These are phyloP conservation scores for Fistulifera pelliculosa DNA, from an alignment of 108 stramenopile species.

Conservation along the genomic window DNA sequence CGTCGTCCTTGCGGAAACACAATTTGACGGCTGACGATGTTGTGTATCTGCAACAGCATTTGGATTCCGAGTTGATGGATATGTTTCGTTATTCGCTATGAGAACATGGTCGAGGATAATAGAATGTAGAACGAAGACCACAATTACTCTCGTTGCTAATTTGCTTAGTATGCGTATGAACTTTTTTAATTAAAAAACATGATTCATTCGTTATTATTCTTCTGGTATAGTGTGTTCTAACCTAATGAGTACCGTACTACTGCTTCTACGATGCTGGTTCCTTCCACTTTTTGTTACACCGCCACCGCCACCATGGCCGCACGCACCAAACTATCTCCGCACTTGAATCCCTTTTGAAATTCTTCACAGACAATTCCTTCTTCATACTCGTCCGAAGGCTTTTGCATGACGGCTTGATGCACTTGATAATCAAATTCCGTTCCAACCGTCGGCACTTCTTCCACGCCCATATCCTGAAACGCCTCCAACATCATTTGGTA, in stretches of 20 bases:
- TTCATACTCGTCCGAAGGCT: slow-evolving; percentile 62
- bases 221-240: too few relatives aligned
- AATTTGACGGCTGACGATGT: slow-evolving; percentile 48
- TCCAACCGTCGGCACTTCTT: slow-evolving; percentile 72
- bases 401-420: slow-evolving; percentile 86
- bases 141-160: too few relatives aligned
- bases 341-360: slow-evolving; percentile 63
- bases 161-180: too few relatives aligned
- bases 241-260: too few relatives aligned
- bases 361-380: slow-evolving; percentile 87
- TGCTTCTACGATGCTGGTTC: too few relatives aligned
- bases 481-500: slow-evolving; percentile 51
- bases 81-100: slow-evolving; percentile 30
- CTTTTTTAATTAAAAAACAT: too few relatives aligned
- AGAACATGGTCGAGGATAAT: too few relatives aligned
- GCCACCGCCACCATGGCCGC: slow-evolving; percentile 84
- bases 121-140: too few relatives aligned
- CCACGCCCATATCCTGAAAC: slow-evolving; percentile 69
- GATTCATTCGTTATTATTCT: too few relatives aligned
- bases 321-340: slow-evolving; percentile 71
- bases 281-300: too few relatives aligned
- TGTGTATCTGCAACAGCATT: slow-evolving; percentile 25
- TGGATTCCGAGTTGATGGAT: slow-evolving; percentile 57
- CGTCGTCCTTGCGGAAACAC: neutral
- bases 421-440: slow-evolving; percentile 79